phyloP scores from a whole-genome alignment of 2,329 filamentous ascomycete species.

The Xylariaceae sp. region DNA sequence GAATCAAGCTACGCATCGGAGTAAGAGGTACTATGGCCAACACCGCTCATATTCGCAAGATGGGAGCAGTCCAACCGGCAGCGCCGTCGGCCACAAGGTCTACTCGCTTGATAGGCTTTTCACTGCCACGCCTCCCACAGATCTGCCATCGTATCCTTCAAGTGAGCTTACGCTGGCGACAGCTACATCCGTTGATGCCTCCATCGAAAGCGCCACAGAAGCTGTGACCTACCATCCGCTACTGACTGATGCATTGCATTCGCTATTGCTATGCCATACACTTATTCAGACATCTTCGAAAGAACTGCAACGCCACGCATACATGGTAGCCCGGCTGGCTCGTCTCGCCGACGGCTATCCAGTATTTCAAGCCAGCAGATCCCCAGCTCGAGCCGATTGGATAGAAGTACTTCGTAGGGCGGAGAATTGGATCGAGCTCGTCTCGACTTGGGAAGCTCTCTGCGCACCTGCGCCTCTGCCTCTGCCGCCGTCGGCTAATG shows the following conservation, averaged over 20 bases:
- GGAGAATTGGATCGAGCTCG: conserved; percentile 62
- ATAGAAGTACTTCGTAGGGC: conserved; percentile 62
- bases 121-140: conserved; percentile 54
- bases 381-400: conserved; percentile 71
- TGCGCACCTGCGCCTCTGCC: conserved; percentile 55
- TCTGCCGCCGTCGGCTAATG: conserved; percentile 12
- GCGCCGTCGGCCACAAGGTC: conserved; percentile 28
- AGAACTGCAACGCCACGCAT: conserved; percentile 69
- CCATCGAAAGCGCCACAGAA: conserved; percentile 41
- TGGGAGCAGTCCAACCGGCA: conserved; percentile 21
- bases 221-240: conserved; percentile 74
- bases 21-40: conserved; percentile 21
- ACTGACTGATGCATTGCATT: conserved; percentile 70
- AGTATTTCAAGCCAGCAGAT: conserved; percentile 66
- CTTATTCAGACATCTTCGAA: conserved; percentile 71
- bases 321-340: conserved; percentile 71
- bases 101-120: conserved; percentile 58
- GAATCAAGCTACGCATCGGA: conserved; percentile 38
- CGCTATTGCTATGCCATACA: conserved; percentile 69
- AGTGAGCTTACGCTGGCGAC: conserved; percentile 27
- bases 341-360: conserved; percentile 73
- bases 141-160: conserved; percentile 60
- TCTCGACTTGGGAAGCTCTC: conserved; percentile 60
- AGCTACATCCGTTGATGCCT: conserved; percentile 18
- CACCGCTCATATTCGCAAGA: conserved; percentile 37